Evolutionary conservation across 257 asterid species (phyloP).

Genomic region (Rhazya stricta): DNA sequence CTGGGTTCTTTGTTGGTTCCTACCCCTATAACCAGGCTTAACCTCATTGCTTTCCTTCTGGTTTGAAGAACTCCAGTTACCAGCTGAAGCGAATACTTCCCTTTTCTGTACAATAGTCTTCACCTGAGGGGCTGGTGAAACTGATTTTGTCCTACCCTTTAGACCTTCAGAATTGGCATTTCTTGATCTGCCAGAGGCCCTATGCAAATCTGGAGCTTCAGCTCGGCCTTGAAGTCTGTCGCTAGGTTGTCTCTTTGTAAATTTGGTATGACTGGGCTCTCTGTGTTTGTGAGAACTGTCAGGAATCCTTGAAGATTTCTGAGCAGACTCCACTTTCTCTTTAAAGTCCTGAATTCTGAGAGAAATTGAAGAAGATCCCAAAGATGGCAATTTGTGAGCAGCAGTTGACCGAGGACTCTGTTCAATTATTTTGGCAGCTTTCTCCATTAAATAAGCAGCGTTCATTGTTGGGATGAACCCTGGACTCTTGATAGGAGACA

Average conservation of each 20-base stretch:
- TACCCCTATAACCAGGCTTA: constrained; percentile 28
- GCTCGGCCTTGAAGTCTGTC: constrained; percentile 39
- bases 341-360: constrained; percentile 56
- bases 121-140: constrained; percentile 47
- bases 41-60: constrained; percentile 44
- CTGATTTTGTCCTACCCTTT: constrained; percentile 57
- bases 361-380: constrained; percentile 65
- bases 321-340: constrained; percentile 66
- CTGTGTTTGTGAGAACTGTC: constrained; percentile 41
- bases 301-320: constrained; percentile 36
- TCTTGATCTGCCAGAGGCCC: constrained; percentile 52
- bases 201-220: constrained; percentile 33
- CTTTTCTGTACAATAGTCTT: constrained; percentile 54
- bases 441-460: constrained; percentile 84
- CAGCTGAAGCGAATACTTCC: constrained; percentile 41
- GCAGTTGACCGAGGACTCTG: constrained; percentile 69
- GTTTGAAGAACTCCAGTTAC: constrained; percentile 42
- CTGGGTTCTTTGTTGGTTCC: constrained; percentile 38
- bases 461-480: constrained; percentile 83
- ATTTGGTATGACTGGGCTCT: constrained; percentile 38
- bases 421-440: constrained; percentile 80
- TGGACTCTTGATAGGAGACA: constrained; percentile 92
- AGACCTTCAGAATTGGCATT: constrained; percentile 42
- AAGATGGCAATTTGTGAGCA: constrained; percentile 43
- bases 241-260: constrained; percentile 42